Conservation (phyloP, 768 basidiomycete species). For the Cystobasidiopsis lactophilus region DNA sequence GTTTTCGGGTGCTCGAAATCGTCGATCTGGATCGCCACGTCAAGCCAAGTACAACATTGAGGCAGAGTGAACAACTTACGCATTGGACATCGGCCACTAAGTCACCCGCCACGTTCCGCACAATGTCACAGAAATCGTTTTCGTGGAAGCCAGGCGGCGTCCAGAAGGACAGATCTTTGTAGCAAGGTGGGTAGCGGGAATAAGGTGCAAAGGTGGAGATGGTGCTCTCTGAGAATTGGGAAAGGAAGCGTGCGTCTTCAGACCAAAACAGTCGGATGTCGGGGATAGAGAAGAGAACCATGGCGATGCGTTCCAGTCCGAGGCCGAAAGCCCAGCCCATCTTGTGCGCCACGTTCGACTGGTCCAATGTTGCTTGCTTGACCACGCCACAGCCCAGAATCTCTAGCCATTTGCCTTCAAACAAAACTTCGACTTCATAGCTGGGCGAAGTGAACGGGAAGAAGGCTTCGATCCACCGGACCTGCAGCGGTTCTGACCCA, state of each 20-base stretch:
- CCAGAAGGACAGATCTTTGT: constrained; percentile 96
- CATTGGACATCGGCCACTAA: constrained; percentile 71
- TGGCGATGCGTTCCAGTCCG: constrained; percentile 87
- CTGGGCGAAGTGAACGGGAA: constrained; percentile 97
- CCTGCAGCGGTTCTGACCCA: constrained; percentile 48
- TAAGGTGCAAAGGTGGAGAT: constrained; percentile 73
- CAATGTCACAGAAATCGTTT: constrained; percentile 89
- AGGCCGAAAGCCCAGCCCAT: constrained; percentile 97
- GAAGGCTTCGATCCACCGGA: constrained; percentile 93
- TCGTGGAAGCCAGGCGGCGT: constrained; percentile 48
- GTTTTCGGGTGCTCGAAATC: constrained; percentile 77
- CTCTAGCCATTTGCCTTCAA: constrained; percentile 88
- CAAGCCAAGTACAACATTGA: constrained; percentile 4
- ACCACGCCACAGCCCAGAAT: constrained; percentile 86
- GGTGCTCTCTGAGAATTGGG: constrained; percentile 48
- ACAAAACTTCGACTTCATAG: constrained; percentile 94
- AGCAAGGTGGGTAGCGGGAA: constrained; percentile 60
- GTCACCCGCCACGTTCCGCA: constrained; percentile 79
- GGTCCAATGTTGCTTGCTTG: constrained; percentile 63
- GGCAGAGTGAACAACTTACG: constrained; percentile 29
- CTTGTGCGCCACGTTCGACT: constrained; percentile 57
- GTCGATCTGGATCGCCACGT: constrained; percentile 47
- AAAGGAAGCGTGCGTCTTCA: constrained; percentile 57
- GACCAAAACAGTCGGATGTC: constrained; percentile 99
- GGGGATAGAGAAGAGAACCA: constrained; percentile 89